These are phyloP conservation scores for Trypethelium eluteriae DNA, from an alignment of 495 filamentous ascomycete species.

Conservation along the genomic window DNA sequence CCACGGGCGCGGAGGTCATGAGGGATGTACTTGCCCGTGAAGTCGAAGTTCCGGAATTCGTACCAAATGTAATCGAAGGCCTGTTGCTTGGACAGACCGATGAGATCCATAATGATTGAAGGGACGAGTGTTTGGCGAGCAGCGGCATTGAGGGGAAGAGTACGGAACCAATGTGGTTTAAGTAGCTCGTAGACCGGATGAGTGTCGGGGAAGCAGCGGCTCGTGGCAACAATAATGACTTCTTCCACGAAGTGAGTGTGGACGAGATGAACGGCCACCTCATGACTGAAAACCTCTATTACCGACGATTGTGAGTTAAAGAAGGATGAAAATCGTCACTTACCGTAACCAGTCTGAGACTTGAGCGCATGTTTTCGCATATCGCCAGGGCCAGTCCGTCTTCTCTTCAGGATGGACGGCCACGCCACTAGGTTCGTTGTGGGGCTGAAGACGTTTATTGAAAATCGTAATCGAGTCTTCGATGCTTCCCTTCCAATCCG, in stretches of 20 bases:
- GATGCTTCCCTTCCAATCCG: slow-evolving; percentile 38
- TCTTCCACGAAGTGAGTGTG: slow-evolving; percentile 45
- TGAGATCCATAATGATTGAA: slow-evolving; percentile 36
- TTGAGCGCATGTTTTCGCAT: slow-evolving; percentile 46
- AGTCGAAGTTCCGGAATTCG: slow-evolving; percentile 39
- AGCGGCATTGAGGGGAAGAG: slow-evolving; percentile 44
- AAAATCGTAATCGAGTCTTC: slow-evolving; percentile 42
- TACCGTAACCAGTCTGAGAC: slow-evolving; percentile 40
- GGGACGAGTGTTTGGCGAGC: slow-evolving; percentile 42
- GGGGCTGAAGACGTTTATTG: slow-evolving; percentile 27
- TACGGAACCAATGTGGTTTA: slow-evolving; percentile 45
- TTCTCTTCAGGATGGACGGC: slow-evolving; percentile 32
- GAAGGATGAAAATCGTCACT: background rate
- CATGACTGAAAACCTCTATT: slow-evolving; percentile 27
- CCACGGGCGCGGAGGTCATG: slow-evolving; percentile 41
- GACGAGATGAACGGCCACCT: slow-evolving; percentile 41
- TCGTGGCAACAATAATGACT: slow-evolving; percentile 19
- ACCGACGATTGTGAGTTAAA: background rate
- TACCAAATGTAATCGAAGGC: slow-evolving; percentile 30
- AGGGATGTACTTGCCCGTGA: slow-evolving; percentile 39
- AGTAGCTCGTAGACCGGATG: slow-evolving; percentile 40
- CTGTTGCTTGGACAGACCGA: slow-evolving; percentile 32
- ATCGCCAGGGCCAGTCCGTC: slow-evolving; percentile 45
- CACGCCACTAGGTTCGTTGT: slow-evolving; percentile 25
- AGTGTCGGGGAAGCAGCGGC: slow-evolving; percentile 28